phyloP scores from a whole-genome alignment of 345 rosid species.

The Alliaria petiolata region DNA sequence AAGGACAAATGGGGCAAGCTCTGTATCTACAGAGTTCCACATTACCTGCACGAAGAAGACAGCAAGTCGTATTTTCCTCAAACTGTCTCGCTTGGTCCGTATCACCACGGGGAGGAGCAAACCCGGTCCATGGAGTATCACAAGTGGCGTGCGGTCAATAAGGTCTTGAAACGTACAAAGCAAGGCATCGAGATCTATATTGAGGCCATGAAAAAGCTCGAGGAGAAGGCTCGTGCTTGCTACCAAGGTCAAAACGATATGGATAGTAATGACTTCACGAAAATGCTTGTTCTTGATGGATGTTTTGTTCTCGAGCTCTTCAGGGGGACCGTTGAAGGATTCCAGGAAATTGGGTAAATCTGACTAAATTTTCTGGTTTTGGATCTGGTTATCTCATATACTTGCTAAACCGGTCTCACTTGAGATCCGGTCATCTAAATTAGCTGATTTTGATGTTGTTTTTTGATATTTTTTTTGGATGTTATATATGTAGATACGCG shows the following conservation, averaged over 20 bases:
- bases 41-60: constrained; percentile 39
- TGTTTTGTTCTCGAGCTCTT: constrained; percentile 74
- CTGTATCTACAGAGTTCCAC: constrained; percentile 23
- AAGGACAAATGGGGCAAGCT: constrained; percentile 50
- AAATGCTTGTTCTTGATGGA: constrained; percentile 86
- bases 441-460: neutral
- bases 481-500: constrained; percentile 41
- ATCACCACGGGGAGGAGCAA: constrained; percentile 58
- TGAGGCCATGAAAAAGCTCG: constrained; percentile 52
- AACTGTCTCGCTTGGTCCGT: constrained; percentile 71
- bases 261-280: constrained; percentile 59
- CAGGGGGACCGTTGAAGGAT: constrained; percentile 60
- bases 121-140: constrained; percentile 65
- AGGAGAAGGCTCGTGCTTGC: constrained; percentile 60
- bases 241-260: constrained; percentile 50
- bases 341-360: constrained; percentile 41
- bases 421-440: neutral
- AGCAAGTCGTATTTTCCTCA: constrained; percentile 69
- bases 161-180: constrained; percentile 43
- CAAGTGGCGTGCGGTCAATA: constrained; percentile 71
- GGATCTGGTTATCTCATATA: neutral
- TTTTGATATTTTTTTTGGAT: neutral
- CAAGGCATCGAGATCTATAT: constrained; percentile 51
- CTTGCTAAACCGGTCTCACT: neutral
- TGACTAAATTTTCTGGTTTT: neutral